Evolutionary conservation across 371 early-diverging fungal species (phyloP), one percentile per base, ranked within the genome.

Genomic region (Entomophthora muscae): DNA sequence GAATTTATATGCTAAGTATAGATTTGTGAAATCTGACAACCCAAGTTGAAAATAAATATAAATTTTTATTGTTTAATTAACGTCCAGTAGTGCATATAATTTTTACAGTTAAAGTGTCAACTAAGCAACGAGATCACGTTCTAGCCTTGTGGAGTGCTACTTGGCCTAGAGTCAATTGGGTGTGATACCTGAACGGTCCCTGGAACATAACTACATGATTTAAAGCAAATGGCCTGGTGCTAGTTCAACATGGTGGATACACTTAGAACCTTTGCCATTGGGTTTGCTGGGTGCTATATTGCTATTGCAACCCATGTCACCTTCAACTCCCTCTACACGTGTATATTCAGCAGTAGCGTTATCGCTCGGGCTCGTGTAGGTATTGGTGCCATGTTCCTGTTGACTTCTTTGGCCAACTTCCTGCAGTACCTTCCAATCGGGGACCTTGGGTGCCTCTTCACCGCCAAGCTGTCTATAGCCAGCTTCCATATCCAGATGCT

Each of bases 401-500:
- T 52, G 24, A 62, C 62, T 1, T 12, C 27, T n/a, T n/a, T 62
- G 21, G 22, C 52, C 21, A 62, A 62, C 29, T 62, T 62, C 26
- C 21, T 33, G 17, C 62, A 52, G 17, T 28, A 62, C 17, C 28
- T 62, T 21, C 23, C 52, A 13, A 12, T 62, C 31, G 62, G 62
- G 21, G 23, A 7, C 5, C 31, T 61, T 51, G 62, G 62, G 3
- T 62, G 62, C 28, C 29, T 22, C 2, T 62, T 62, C 7, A 26
- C 51, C 12, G 62, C 62, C 13, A 62, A 52, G 28, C 24, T 62
- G 29, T 52, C 52, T 2, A 28, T 62, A 13, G 53, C 42, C 12
- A 24, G 3, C 3, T 62, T 62, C 24, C 62, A 62, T 29, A 12
- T 62, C 5, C 52, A 51, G 17, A 62, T 62, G 62, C n/a, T 62